These are phyloP conservation scores for Sophora flavescens DNA, from an alignment of 306 rosid species.

Conservation along the genomic window DNA sequence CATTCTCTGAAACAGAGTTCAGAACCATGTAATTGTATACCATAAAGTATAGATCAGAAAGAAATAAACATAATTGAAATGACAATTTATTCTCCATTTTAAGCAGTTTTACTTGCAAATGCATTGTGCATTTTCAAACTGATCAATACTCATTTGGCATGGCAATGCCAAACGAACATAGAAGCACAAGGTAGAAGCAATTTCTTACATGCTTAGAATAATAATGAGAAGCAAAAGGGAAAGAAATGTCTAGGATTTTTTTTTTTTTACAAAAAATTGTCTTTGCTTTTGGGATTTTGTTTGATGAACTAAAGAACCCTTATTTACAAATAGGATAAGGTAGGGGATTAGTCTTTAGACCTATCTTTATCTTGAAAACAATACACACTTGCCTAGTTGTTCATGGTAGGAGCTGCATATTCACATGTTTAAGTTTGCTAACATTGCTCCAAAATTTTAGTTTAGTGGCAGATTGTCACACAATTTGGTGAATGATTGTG, in stretches of 20 bases:
- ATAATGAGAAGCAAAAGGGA: slow-evolving; percentile 9
- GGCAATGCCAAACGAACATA: slow-evolving; percentile 17
- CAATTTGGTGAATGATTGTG: no score
- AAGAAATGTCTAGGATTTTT: background rate
- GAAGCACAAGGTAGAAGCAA: slow-evolving; percentile 33
- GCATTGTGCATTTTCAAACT: slow-evolving; percentile 38
- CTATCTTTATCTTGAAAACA: no score
- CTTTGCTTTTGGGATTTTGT: no score
- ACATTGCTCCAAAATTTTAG: no score
- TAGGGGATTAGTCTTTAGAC: no score
- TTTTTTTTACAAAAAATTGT: no score
- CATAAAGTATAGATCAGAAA: background rate
- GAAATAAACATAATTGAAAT: slow-evolving; percentile 2
- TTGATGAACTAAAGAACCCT: no score
- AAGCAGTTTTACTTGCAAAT: slow-evolving; percentile 29
- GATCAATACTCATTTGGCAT: background rate
- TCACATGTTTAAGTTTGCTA: no score
- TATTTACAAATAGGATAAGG: no score
- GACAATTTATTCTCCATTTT: slow-evolving; percentile 35
- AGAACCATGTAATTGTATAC: background rate
- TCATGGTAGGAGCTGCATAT: no score
- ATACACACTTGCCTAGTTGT: no score
- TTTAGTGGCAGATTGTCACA: no score
- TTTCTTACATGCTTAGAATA: slow-evolving; percentile 43
- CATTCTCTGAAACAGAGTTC: background rate